Conservation (phyloP, 345 rosid species). For the Hibiscus mutabilis region DNA sequence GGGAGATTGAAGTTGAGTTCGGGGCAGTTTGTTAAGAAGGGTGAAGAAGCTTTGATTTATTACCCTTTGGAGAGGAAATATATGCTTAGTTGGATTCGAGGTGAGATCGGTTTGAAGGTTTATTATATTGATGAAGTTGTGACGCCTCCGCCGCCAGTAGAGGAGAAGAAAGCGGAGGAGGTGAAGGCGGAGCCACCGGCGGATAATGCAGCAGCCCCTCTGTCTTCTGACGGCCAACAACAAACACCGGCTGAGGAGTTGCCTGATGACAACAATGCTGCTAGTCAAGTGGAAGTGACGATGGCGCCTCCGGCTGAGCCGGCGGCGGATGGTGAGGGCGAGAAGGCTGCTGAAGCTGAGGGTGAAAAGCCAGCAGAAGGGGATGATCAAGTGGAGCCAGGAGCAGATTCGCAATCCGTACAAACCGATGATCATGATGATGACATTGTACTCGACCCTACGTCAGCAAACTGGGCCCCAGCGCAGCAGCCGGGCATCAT, state of each 20-base stretch:
- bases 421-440: constrained; percentile 13
- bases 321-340: not conserved
- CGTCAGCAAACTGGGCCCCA: constrained; percentile 22
- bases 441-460: constrained; percentile 26
- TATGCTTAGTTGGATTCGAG: constrained; percentile 51
- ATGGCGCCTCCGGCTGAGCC: not conserved
- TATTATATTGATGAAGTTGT: constrained; percentile 49
- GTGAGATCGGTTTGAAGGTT: constrained; percentile 71
- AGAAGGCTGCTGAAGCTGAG: constrained; percentile 13
- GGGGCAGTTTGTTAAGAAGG: constrained; percentile 66
- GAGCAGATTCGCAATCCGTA: not conserved
- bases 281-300: not conserved
- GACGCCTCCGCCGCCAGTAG: constrained; percentile 12
- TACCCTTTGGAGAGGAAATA: constrained; percentile 60
- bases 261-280: not conserved
- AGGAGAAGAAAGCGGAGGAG: constrained; percentile 22
- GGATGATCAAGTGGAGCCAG: constrained; percentile 10
- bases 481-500: constrained; percentile 31
- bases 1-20: constrained; percentile 63
- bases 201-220: constrained; percentile 12
- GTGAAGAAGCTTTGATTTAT: constrained; percentile 81
- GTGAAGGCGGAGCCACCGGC: constrained; percentile 14
- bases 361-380: constrained; percentile 25
- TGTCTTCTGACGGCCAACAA: constrained; percentile 8
- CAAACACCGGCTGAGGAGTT: not conserved